Base-by-base conservation (phyloP, 2,329 filamentous ascomycete species). In the Aspergillus nomiae region DNA sequence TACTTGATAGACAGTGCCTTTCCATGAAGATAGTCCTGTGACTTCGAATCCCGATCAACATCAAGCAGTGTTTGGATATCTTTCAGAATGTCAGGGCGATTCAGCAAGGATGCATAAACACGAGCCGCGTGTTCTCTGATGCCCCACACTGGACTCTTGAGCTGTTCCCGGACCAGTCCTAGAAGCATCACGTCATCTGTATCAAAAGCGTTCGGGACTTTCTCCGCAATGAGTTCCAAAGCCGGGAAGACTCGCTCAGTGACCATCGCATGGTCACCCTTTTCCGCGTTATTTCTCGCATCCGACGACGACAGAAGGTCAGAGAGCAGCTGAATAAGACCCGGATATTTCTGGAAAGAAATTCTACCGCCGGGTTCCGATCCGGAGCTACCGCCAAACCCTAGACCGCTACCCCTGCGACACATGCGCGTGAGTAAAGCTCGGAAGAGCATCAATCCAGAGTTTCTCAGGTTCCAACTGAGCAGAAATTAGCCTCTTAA, bases 381-480 rank as follows among this genome's bases (percentile, higher is more conserved):
- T 80, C 84, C 74, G 84, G 76, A 77, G 26, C 55, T 58, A 21
- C 77, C 77, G 21, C 77, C 76, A 41, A 79, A 78, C 7, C 89
- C 71, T 84, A 88, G 55, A 78, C 81, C 73, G 76, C 56, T 76
- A 69, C 69, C 80, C 67, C 60, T 74, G 65, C 65, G 76, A 67
- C 69, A 84, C 81, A 77, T 86, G 75, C 78, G 93, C 81, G 82
- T 92, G 77, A 96, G 91, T 6, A 97, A 83, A 65, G 92, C 92
- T 60, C 94, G 88, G 67, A 98, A 89, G 8, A 99, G 86, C 79
- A 98, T 90, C 38, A 98, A 80, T 2, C 93, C 93, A 69, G 93
- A 97, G 75, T 99, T 99, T 1, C 94, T 89, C 61, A 99, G 93
- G 0, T 94, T 92, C 95, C 95, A 99, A 26, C 89, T 91, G 12